Base-by-base conservation (phyloP, 2,329 filamentous ascomycete genomes). In the Diaporthe citri region DNA sequence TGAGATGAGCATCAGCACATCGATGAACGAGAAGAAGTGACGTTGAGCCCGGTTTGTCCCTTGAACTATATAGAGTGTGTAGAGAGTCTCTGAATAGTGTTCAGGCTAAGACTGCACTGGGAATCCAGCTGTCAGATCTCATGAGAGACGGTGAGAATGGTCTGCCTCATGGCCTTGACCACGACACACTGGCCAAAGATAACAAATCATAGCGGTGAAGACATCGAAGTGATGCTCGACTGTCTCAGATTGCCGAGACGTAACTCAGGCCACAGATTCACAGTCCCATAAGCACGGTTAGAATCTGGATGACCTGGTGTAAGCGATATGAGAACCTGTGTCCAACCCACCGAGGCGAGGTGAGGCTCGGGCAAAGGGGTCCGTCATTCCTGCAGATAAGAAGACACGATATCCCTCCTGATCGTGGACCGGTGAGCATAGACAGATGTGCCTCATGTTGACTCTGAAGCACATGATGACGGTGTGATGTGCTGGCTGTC, bases 221-320 rank as follows among this genome's bases (percentile, higher is more conserved):
- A 15, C 13, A 57, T 74, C 22, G 36, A 43, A 62, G 56, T 64
- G 34, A 55, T 39, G 39, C 25, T 46, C 20, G 22, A 31, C 25
- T 64, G 75, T 76, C 71, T 76, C 56, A 76, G 69, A 76, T 76
- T 76, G 69, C 75, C 75, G 75, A 76, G 73, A 74, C 64, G 70
- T 60, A 39, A 41, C 46, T 56, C 20, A 43, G 59, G 56, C 59
- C 67, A 72, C 66, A 36, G 72, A 67, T 60, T 31, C 72, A 76
- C 57, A 74, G 36, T 34, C 34, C 56, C 31, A 48, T 36, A 55
- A 46, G 57, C 57, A 55, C 57, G 36, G 41, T 22, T 28, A 7
- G 43, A 31, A 74, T 57, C 34, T 56, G 36, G 36, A 39, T 46
- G 36, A 28, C 41, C 10, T 39, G 31, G 36, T 51, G 57, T 76